Conservation (phyloP, 495 filamentous ascomycete species). For the Letharia lupina region DNA sequence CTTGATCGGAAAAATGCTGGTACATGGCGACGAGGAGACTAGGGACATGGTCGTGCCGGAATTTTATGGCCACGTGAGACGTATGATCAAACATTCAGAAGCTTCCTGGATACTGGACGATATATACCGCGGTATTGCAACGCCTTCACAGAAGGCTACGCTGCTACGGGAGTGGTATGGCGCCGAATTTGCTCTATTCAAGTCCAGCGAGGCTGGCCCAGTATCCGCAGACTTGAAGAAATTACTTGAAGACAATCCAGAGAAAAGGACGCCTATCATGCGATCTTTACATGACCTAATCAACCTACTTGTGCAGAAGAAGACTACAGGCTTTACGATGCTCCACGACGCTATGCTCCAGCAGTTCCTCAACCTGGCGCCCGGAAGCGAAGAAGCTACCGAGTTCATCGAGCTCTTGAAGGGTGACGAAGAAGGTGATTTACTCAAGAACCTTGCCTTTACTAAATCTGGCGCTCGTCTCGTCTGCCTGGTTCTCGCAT, state of each 20-base stretch:
- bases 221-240: slow-evolving; percentile 53
- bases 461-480: slow-evolving; percentile 79
- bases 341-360: slow-evolving; percentile 97
- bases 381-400: slow-evolving; percentile 65
- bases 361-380: slow-evolving; percentile 74
- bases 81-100: slow-evolving; percentile 90
- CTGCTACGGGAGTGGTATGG: slow-evolving; percentile 96
- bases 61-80: slow-evolving; percentile 86
- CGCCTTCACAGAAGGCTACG: slow-evolving; percentile 68
- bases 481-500: slow-evolving; percentile 69
- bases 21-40: slow-evolving; percentile 77
- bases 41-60: slow-evolving; percentile 82
- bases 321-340: slow-evolving; percentile 89
- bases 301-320: slow-evolving; percentile 89
- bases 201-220: slow-evolving; percentile 39
- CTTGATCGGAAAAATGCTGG: slow-evolving; percentile 86
- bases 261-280: slow-evolving; percentile 81
- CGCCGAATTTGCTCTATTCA: slow-evolving; percentile 81
- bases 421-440: slow-evolving; percentile 77
- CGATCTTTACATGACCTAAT: slow-evolving; percentile 73
- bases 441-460: slow-evolving; percentile 91
- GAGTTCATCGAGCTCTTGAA: slow-evolving; percentile 88
- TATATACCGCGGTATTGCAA: slow-evolving; percentile 80
- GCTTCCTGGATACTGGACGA: slow-evolving; percentile 97
- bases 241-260: slow-evolving; percentile 66